Conservation (phyloP, 2,329 filamentous ascomycete genomes). For the Penicillium sp. region DNA sequence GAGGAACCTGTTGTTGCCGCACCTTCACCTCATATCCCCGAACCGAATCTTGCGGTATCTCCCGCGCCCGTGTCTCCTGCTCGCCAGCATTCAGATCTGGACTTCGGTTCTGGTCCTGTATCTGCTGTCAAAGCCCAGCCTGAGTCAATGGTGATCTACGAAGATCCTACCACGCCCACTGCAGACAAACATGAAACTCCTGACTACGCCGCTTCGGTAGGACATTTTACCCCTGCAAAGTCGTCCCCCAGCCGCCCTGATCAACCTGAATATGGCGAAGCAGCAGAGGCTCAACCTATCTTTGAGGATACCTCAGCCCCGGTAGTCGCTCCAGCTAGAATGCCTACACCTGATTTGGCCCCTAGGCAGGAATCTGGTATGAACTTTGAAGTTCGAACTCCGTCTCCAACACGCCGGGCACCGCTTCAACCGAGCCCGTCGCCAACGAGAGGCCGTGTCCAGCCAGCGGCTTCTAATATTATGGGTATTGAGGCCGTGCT, state of each 20-base stretch:
- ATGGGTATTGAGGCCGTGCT: conserved; percentile 6
- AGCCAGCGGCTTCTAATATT: conserved; percentile 11
- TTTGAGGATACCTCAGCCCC: background rate
- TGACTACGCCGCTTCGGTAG: conserved; percentile 7
- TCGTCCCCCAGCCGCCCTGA: background rate
- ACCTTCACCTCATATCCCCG: conserved; percentile 6
- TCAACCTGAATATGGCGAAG: background rate
- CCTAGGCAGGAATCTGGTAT: conserved; percentile 8
- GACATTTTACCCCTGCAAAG: conserved; percentile 4
- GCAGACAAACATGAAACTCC: conserved; percentile 6
- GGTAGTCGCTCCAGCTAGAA: background rate
- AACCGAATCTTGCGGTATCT: conserved; percentile 2
- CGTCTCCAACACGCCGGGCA: conserved; percentile 20
- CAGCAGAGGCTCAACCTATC: background rate
- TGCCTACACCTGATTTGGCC: conserved; percentile 12
- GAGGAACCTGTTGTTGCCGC: conserved; percentile 6
- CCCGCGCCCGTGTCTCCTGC: background rate
- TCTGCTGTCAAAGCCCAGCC: conserved; percentile 13
- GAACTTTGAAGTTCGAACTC: conserved; percentile 18
- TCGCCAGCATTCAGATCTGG: conserved; percentile 2
- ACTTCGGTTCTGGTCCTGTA: conserved; percentile 10
- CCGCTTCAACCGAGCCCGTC: conserved; percentile 25
- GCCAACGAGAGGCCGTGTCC: conserved; percentile 18
- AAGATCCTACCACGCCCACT: conserved; percentile 26
- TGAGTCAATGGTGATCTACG: conserved; percentile 28